A percentile compares a stretch with the other conserved stretches of the same genome.
Conservation (phyloP, 108 stramenopile species). For the Nitzschia palea region DNA sequence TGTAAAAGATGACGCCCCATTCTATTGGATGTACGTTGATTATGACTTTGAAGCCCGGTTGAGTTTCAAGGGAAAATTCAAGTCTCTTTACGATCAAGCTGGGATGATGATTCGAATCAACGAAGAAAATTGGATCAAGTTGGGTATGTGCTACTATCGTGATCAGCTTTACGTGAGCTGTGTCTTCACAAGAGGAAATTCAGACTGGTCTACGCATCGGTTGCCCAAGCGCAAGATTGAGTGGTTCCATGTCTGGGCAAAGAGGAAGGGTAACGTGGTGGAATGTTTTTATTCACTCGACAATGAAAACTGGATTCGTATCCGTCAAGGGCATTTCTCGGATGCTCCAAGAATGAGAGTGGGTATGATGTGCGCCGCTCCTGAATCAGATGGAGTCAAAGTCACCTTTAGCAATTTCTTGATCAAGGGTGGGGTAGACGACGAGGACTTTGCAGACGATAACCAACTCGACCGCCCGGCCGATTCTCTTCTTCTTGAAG, state of each 20-base stretch:
- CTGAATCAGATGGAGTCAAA: constrained; percentile 38
- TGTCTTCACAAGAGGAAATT: constrained; percentile 41
- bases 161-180: constrained; percentile 40
- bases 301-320: constrained; percentile 40
- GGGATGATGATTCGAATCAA: constrained; percentile 49
- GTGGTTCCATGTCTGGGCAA: constrained; percentile 37
- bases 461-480: background rate
- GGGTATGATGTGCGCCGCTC: constrained; percentile 45
- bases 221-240: constrained; percentile 34
- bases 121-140: constrained; percentile 45
- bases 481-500: background rate
- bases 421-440: constrained; percentile 38
- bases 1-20: constrained; percentile 44
- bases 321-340: constrained; percentile 37
- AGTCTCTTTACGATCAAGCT: constrained; percentile 46
- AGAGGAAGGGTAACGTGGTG: constrained; percentile 30
- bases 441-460: constrained; percentile 22
- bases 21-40: constrained; percentile 42
- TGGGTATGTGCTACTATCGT: constrained; percentile 36
- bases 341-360: constrained; percentile 34
- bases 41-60: constrained; percentile 40
- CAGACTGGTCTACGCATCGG: constrained; percentile 47
- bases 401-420: constrained; percentile 37
- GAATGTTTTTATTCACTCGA: constrained; percentile 44
- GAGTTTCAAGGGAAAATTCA: constrained; percentile 35